Base-by-base conservation (phyloP, 129 eudicot genomes). In the Sambucus nigra region DNA sequence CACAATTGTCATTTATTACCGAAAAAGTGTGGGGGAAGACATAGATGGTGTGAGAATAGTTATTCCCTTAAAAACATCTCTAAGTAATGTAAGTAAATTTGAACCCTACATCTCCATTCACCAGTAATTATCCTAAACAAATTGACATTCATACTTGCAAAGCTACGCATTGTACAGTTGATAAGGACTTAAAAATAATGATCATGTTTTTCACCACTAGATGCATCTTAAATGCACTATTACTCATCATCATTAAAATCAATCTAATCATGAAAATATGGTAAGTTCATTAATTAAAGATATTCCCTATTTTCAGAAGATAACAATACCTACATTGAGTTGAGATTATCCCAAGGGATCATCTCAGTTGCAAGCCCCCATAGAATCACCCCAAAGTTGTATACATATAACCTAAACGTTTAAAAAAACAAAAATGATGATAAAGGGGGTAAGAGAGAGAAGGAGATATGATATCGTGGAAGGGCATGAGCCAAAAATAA, bases 271-370 rank as follows among this genome's bases (percentile, higher is more conserved):
- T n/a, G n/a, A n/a, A n/a, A n/a, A n/a, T n/a, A n/a, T n/a, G n/a
- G n/a, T n/a, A n/a, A n/a, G n/a, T n/a, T n/a, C n/a, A n/a, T n/a
- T n/a, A n/a, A n/a, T n/a, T n/a, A n/a, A n/a, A n/a, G n/a, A n/a
- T n/a, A n/a, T n/a, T n/a, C n/a, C n/a, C n/a, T n/a, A n/a, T 18
- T 29, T 28, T 14, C 8, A 14, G 25, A 48, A 50, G 42, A 44
- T n/a, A 67, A 59, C 16, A n/a, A 27, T 76, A 91, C 99, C 99
- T 92, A 96, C 96, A 92, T 82, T 7, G 95, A 76, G 72, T 86
- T 82, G 52, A 92, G 96, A 73, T 72, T 72, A 26, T 82, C 96
- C 99, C 99, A 92, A 63, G 99, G 99, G 52, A 92, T 92, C 77
- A 77, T 82, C 61, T 82, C 84, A 0, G 95, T 92, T 45, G 75